Evolutionary conservation across 2,329 filamentous ascomycete genomes (phyloP), one percentile per base, ranked within the genome.

Genomic region (Aspergillus texensis): DNA sequence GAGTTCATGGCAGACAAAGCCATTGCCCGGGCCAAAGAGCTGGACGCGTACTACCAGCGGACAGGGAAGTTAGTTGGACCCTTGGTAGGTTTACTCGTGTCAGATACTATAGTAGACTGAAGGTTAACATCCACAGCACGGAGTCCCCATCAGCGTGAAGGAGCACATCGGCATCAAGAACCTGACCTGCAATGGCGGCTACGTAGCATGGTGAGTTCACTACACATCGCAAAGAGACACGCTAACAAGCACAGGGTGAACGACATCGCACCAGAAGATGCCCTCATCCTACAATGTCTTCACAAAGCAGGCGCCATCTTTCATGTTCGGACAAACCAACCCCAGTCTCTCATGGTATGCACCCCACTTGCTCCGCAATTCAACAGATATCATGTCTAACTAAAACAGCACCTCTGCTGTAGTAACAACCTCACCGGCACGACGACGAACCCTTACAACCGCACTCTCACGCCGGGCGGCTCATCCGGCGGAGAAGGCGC

Each of bases 131-230:
- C 36, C 19, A 2, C 56, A 68, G 64, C 86, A 86, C 68, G 86
- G 84, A 0, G 73, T 88, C 6, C 86, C 86, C 0, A 81, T 88
- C 58, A 84, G 80, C 48, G 74, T 88, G 4, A 90, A 89, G 68
- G 88, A 90, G 59, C 86, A 87, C 16, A 86, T 89, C 71, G 83
- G 86, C 11, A 78, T 89, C 32, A 83, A 84, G 61, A 85, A 84
- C 1, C 74, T 67, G 28, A 75, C 72, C 1, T 75, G 73, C 60
- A 75, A 77, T 48, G 75, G 72, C 2, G 77, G 75, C 34, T 80
- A 75, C 53, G 74, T 75, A 3, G 72, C 75, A 32, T 79, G 72
- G 76, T 77, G 62, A 16, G 67, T 30, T 14, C 53, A 30, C 1
- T 16, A 19, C 16, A 53, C 48, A 4, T 11, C 45, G 14, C 6